phyloP scores from a whole-genome alignment of 2,329 filamentous ascomycete genomes.

The Parafenestella ontariensis region DNA sequence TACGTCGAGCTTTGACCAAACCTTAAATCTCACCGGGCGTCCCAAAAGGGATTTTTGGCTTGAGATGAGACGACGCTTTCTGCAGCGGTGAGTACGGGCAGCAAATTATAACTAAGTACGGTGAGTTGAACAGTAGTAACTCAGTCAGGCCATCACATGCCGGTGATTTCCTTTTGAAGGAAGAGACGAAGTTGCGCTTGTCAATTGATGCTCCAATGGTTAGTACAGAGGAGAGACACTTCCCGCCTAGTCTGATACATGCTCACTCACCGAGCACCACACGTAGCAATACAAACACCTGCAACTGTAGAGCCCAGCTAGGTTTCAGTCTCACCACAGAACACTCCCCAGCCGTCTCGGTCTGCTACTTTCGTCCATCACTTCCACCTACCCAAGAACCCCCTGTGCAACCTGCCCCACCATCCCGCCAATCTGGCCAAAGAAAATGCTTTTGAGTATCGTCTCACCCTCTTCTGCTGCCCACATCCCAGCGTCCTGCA shows the following conservation, averaged over 20 bases:
- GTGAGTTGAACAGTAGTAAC: not conserved
- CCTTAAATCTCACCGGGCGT: constrained; percentile 11
- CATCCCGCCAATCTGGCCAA: constrained; percentile 72
- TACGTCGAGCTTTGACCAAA: constrained; percentile 18
- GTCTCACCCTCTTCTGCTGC: constrained; percentile 78
- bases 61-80: not conserved
- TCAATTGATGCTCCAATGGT: constrained; percentile 4
- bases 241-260: constrained; percentile 7
- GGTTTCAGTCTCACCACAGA: constrained; percentile 1
- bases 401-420: constrained; percentile 50
- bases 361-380: not conserved
- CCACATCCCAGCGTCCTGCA: constrained; percentile 78
- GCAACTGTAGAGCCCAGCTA: not conserved
- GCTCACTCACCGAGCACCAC: constrained; percentile 15
- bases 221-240: constrained; percentile 6
- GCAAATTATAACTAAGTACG: not conserved
- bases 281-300: not conserved
- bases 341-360: not conserved
- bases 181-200: not conserved
- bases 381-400: constrained; percentile 31
- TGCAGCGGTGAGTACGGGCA: constrained; percentile 8
- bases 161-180: not conserved
- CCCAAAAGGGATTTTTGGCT: constrained; percentile 1
- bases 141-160: not conserved
- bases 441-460: constrained; percentile 78